phyloP scores from a whole-genome alignment of 176 grass and related monocot species.

The Saccharum spontaneum region DNA sequence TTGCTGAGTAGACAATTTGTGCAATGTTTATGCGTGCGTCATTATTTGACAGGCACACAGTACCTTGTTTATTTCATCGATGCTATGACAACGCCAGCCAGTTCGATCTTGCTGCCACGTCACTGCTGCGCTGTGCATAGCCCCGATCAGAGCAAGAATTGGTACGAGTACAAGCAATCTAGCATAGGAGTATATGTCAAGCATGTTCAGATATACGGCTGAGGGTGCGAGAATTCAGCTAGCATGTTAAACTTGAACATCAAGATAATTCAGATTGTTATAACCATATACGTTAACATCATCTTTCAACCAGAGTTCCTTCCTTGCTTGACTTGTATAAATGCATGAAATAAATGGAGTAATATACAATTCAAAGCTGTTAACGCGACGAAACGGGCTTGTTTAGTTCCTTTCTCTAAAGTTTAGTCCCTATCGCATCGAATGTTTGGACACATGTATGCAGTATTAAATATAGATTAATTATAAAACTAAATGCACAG shows the following conservation, averaged over 20 bases:
- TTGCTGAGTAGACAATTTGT: not conserved
- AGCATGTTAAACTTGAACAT: no score
- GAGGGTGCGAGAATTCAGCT: not conserved
- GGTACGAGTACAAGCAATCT: not conserved
- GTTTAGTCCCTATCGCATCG: no score
- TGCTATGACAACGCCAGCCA: not conserved
- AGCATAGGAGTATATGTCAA: not conserved
- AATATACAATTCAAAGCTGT: not conserved
- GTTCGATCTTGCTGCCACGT: not conserved
- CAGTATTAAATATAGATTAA: no score
- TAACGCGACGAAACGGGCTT: not conserved
- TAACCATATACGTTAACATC: not conserved
- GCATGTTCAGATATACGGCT: not conserved
- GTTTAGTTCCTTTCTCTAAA: no score
- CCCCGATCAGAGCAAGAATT: not conserved
- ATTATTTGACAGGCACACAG: not conserved
- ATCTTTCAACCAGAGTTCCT: not conserved
- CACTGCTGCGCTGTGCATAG: not conserved
- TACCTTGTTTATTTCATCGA: not conserved
- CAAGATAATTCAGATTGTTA: not conserved
- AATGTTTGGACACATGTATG: no score
- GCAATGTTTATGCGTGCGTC: not conserved
- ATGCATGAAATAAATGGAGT: not conserved
- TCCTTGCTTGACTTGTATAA: conserved; percentile 15
- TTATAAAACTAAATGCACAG: no score